These are phyloP conservation scores for Thyridium curvatum DNA, from an alignment of 2,329 filamentous ascomycete genomes.

Conservation along the genomic window DNA sequence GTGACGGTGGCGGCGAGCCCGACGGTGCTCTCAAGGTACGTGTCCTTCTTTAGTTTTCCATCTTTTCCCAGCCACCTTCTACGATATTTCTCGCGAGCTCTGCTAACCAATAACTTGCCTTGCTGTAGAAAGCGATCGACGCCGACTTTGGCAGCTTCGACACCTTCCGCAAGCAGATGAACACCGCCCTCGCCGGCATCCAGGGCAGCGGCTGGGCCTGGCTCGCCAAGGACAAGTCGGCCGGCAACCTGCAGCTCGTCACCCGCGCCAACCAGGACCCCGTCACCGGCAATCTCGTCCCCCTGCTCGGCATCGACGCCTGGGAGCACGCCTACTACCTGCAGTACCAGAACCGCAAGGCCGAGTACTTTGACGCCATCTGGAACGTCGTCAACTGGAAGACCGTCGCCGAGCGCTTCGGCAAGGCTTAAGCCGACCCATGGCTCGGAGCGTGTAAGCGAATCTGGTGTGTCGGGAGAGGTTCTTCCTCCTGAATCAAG, in stretches of 20 bases:
- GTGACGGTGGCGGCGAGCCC: slow-evolving; percentile 55
- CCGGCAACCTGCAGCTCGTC: slow-evolving; percentile 55
- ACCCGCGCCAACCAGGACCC: slow-evolving; percentile 86
- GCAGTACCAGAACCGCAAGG: slow-evolving; percentile 96
- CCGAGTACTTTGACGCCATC: slow-evolving; percentile 87
- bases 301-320: slow-evolving; percentile 83
- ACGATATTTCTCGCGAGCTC: background rate
- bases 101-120: slow-evolving; percentile 1
- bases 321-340: slow-evolving; percentile 97
- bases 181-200: slow-evolving; percentile 62
- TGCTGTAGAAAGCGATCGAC: slow-evolving; percentile 48
- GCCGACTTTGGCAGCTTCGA: slow-evolving; percentile 62
- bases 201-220: slow-evolving; percentile 90
- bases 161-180: slow-evolving; percentile 60
- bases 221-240: slow-evolving; percentile 67
- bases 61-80: background rate
- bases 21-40: slow-evolving; percentile 52
- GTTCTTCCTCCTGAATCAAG: no score
- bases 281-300: slow-evolving; percentile 74
- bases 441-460: no score
- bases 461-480: no score
- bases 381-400: slow-evolving; percentile 98
- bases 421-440: slow-evolving; percentile 37
- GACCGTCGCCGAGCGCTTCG: slow-evolving; percentile 72
- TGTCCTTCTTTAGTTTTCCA: slow-evolving; percentile 33